A percentile compares a stretch with the other conserved stretches of the same genome.
Conservation (phyloP, 306 rosid species). For the Rosa rugosa region DNA sequence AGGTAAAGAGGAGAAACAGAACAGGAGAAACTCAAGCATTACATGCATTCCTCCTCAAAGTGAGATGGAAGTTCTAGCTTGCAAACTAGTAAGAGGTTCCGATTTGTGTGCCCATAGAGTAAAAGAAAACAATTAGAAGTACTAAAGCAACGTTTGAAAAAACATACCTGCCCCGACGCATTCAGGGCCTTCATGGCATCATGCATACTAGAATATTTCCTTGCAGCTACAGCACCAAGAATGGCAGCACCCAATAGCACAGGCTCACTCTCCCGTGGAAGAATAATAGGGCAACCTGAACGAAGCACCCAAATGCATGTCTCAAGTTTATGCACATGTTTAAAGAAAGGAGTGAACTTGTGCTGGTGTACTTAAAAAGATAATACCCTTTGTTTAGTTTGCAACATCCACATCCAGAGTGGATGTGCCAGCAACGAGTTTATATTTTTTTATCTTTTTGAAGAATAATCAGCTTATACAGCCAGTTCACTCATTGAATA, state of each 20-base stretch:
- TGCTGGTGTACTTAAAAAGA: not conserved
- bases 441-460: not conserved
- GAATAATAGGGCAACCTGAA: constrained; percentile 85
- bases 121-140: not conserved
- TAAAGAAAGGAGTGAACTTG: not conserved
- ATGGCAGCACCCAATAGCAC: constrained; percentile 97
- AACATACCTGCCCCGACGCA: constrained; percentile 87
- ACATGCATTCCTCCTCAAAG: not conserved
- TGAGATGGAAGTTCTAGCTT: not conserved
- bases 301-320: constrained; percentile 4
- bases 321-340: not conserved
- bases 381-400: not conserved
- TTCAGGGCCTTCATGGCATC: constrained; percentile 89
- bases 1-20: not conserved
- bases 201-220: constrained; percentile 59
- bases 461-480: not conserved
- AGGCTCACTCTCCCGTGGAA: constrained; percentile 92
- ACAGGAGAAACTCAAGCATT: not conserved
- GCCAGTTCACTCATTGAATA: constrained; percentile 13
- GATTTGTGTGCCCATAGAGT: not conserved
- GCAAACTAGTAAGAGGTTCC: not conserved
- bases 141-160: not conserved
- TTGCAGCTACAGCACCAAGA: constrained; percentile 88
- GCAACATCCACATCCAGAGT: not conserved
- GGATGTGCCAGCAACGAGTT: not conserved